Percentiles rank a stretch among this genome's conserved stretches.
Evolutionary conservation across 768 basidiomycete species (phyloP).

Genomic region (Suillus bovinus): DNA sequence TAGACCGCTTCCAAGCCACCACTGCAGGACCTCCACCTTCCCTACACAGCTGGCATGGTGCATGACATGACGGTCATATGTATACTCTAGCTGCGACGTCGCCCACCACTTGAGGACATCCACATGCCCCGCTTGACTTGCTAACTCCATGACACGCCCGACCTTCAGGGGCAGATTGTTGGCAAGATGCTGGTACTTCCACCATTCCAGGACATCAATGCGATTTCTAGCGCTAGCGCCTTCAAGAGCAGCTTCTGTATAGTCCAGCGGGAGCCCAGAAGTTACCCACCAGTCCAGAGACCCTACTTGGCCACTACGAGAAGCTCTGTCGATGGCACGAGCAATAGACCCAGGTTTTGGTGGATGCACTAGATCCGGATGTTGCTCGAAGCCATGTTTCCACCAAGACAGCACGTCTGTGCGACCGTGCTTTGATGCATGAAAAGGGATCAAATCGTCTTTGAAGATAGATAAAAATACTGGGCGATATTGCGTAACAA

Average conservation of each 20-base stretch:
- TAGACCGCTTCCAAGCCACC: conserved; percentile 81
- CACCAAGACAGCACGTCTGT: conserved; percentile 79
- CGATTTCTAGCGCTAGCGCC: conserved; percentile 78
- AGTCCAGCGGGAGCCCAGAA: conserved; percentile 66
- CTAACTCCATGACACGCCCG: conserved; percentile 84
- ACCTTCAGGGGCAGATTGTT: conserved; percentile 68
- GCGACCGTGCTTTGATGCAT: conserved; percentile 76
- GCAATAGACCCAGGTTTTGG: conserved; percentile 56
- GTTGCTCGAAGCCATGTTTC: conserved; percentile 61
- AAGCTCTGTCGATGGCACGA: conserved; percentile 79
- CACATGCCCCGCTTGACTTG: conserved; percentile 75
- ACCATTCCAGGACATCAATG: conserved; percentile 81
- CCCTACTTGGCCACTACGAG: conserved; percentile 69
- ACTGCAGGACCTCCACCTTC: conserved; percentile 75
- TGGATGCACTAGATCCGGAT: conserved; percentile 57
- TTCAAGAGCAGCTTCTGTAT: conserved; percentile 79
- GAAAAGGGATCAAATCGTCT: conserved; percentile 70
- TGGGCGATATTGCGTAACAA: conserved; percentile 62
- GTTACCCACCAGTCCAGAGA: conserved; percentile 83
- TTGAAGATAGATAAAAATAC: conserved; percentile 67
- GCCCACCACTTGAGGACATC: conserved; percentile 86
- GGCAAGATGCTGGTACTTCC: conserved; percentile 59
- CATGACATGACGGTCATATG: conserved; percentile 76
- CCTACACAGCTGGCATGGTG: conserved; percentile 81
- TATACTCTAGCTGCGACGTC: conserved; percentile 70